These are phyloP conservation scores for Botryotinia calthae DNA, from an alignment of 2,329 filamentous ascomycete species.

Conservation along the genomic window DNA sequence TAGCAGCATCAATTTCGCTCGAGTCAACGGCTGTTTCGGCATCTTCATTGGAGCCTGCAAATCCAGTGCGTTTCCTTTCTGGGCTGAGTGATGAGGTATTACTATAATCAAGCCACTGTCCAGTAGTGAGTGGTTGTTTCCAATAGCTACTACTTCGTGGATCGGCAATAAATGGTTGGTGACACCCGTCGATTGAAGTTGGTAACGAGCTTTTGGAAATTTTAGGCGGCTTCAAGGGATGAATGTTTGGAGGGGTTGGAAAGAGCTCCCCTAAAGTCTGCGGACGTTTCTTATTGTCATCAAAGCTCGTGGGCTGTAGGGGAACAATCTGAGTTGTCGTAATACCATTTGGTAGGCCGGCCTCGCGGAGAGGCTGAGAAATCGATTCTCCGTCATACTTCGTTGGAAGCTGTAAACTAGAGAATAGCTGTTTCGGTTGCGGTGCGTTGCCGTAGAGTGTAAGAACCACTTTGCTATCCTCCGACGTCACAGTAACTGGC, in stretches of 20 bases:
- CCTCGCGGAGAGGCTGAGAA: slow-evolving; percentile 55
- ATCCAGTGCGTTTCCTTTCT: slow-evolving; percentile 66
- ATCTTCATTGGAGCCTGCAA: slow-evolving; percentile 65
- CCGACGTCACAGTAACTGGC: slow-evolving; percentile 40
- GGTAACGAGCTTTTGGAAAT: slow-evolving; percentile 67
- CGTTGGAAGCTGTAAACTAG: slow-evolving; percentile 66
- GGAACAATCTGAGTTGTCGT: slow-evolving; percentile 65
- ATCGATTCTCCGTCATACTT: slow-evolving; percentile 39
- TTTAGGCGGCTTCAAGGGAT: slow-evolving; percentile 68
- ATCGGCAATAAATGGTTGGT: slow-evolving; percentile 39
- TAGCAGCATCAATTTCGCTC: slow-evolving; percentile 57
- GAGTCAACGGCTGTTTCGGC: slow-evolving; percentile 48
- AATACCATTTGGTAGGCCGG: slow-evolving; percentile 71
- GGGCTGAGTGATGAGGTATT: slow-evolving; percentile 56
- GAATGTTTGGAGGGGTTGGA: slow-evolving; percentile 62
- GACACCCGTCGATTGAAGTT: slow-evolving; percentile 49
- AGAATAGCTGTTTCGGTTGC: slow-evolving; percentile 76
- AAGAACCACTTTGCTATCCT: slow-evolving; percentile 60
- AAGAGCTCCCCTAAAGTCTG: slow-evolving; percentile 73
- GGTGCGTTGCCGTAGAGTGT: slow-evolving; percentile 75
- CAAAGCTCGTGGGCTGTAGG: slow-evolving; percentile 42
- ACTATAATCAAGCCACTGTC: slow-evolving; percentile 69
- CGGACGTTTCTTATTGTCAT: slow-evolving; percentile 51
- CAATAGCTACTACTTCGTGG: slow-evolving; percentile 57
- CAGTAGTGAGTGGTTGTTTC: slow-evolving; percentile 61